Base-by-base conservation (phyloP, 176 grass and related monocot genomes). In the Phyllostachys edulis region DNA sequence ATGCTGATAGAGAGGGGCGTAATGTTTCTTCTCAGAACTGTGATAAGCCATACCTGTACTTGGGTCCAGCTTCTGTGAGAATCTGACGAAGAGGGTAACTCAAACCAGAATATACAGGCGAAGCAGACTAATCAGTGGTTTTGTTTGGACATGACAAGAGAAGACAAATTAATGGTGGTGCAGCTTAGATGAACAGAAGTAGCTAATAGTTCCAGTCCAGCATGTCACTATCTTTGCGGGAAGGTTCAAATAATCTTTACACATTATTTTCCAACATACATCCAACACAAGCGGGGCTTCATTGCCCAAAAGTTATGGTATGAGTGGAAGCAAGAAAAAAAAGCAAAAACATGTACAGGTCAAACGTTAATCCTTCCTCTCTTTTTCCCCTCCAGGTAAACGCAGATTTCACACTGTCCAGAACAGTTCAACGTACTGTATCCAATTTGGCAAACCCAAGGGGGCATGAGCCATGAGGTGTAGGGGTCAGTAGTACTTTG, bases 281-380 rank as follows among this genome's bases (percentile, higher is more conserved):
- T 59, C 40, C 57, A 87, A 61, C 84, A 80, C 41, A 69, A 61
- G 75, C 44, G 71, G 85, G 61, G 51, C 23, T 90, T 87, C 34
- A n/a, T 51, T 84, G 69, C 89, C 85, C 75, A 45, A 80, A 66
- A 80, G 85, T 84, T 63, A 73, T 38, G 29, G 50, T 73, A 82
- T 77, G 27, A 51, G 72, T 67, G 69, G 76, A 44, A 89, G 49
- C 24, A 86, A 75, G 21, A 50, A 60, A 59, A 60, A 59, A 56
- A 69, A 29, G 4, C 40, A 70, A 89, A 76, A 64, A 26, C 83
- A 90, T 90, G 85, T 87, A 87, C 89, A 90, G 70, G 85, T 90
- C 80, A 87, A 69, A 69, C 68, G 23, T 60, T 65, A 84, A 75
- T 56, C 55, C 78, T 73, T 80, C 67, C 62, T 51, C 37, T 32